Base-by-base conservation (phyloP, 2,329 filamentous ascomycete species). In the Phyllosticta citrichinensis region DNA sequence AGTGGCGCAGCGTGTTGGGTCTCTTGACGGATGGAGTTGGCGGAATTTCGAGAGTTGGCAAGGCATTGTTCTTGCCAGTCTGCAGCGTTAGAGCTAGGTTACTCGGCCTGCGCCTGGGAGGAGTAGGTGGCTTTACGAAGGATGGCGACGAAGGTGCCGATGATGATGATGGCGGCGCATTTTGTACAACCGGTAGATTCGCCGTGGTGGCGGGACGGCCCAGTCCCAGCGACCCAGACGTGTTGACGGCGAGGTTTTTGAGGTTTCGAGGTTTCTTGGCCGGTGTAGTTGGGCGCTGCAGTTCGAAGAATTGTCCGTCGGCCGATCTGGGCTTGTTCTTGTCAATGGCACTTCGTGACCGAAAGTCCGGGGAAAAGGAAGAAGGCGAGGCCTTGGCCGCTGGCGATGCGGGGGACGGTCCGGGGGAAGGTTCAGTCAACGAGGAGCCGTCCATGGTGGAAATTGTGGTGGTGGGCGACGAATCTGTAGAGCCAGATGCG, bases 401-500 rank as follows among this genome's bases (percentile, higher is more conserved):
- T 1, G 91, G 90, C 2, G 94, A 97, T 74, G 97, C 92, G 9
- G 93, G 93, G 1, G 93, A 97, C 5, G 22, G 92, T 91, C 88
- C 93, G 2, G 94, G 91, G 5, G 93, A 97, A 8, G 90, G 87
- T 68, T 97, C 93, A 30, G 92, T 92, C 56, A 94, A 81, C 30
- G 91, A 89, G 9, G 91, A 93, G 5, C 92, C 95, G 75, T 96
- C 93, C 65, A 93, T 90, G 20, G 91, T 96, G 5, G 91, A 96
- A 56, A 94, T 83, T 2, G 93, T 96, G 3, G 92, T 97, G 8
- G 93, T 97, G 1, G 94, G 94, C 9, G 93, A 97, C 22, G 93
- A 96, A 69, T 96, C 92, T 52, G 89, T 89, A 1, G 94, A 97
- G 65, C 89, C 90, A 17, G 88, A 89, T 60, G 82, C 82, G 64